Base-by-base conservation (phyloP, 768 basidiomycete genomes). In the Auricularia auricula-judae region DNA sequence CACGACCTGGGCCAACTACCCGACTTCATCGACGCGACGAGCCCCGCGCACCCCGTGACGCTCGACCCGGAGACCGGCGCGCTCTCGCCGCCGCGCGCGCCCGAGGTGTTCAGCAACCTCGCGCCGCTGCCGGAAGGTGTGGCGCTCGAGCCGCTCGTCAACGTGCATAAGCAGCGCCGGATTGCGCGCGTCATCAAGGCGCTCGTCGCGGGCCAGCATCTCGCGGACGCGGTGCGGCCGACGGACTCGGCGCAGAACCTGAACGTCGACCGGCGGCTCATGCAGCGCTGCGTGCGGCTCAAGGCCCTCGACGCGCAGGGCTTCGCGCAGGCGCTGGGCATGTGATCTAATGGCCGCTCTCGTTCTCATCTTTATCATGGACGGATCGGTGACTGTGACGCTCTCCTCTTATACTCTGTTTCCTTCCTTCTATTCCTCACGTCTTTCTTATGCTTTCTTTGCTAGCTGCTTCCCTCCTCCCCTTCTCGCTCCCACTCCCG, bases 161-260 rank as follows among this genome's bases (percentile, higher is more conserved):
- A 92, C 71, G 87, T 93, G 4, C 89, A 93, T 74, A 93, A 93
- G 74, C 91, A 93, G 71, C 84, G 91, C 42, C 76, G 87, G 68
- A 88, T 91, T 62, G 89, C 91, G 10, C 82, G 82, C 16, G 86
- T 90, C 51, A 89, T 93, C 76, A 91, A 91, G 72, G 81, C 83
- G 5, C 76, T 93, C 63, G 89, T 93, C 7, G 85, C 87, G 10
- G 89, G 89, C 2, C 91, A 93, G 71, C 91, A 93, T 69, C 81
- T 91, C 10, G 88, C 91, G 2, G 85, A 86, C 65, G 56, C 56
- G 7, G 56, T 8, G 34, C 56, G 56, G 21, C 56, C 56, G 66
- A 23, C 12, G 56, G 16, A 14, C 12, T 59, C 56, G 82, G 83
- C 34, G 80, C 91, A 35, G 83, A 88, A 44, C 87, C 39, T 83